phyloP scores from a whole-genome alignment of 2,329 filamentous ascomycete genomes.

The Diaporthe vaccinii region DNA sequence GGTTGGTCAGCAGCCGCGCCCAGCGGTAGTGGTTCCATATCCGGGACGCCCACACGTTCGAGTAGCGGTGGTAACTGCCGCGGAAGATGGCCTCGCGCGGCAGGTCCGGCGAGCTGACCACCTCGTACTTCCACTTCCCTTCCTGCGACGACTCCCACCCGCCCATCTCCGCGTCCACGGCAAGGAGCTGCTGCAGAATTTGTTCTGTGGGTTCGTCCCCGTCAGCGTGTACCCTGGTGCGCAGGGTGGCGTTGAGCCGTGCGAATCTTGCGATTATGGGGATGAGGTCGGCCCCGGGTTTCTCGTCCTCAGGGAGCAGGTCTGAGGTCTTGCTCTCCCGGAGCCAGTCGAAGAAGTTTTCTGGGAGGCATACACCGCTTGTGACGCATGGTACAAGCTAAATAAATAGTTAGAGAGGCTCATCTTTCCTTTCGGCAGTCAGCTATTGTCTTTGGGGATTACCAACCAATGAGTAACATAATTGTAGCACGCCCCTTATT shows the following conservation, averaged over 20 bases:
- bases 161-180: conserved; percentile 56
- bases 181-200: conserved; percentile 55
- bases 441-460: conserved; percentile 39
- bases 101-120: conserved; percentile 49
- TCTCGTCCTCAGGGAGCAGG: conserved; percentile 53
- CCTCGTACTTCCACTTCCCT: conserved; percentile 55
- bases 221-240: conserved; percentile 54
- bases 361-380: conserved; percentile 55
- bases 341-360: conserved; percentile 58
- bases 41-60: conserved; percentile 65
- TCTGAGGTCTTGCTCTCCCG: conserved; percentile 33
- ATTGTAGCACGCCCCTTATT: conserved; percentile 65
- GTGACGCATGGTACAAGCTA: conserved; percentile 62
- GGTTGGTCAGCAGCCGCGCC: conserved; percentile 66
- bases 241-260: conserved; percentile 54
- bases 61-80: conserved; percentile 68
- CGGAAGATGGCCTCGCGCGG: conserved; percentile 62
- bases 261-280: conserved; percentile 56
- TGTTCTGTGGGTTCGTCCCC: conserved; percentile 51
- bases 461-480: conserved; percentile 68
- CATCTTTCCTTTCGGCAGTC: conserved; percentile 1
- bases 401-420: conserved; percentile 12
- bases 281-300: conserved; percentile 56
- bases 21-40: conserved; percentile 73
- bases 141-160: conserved; percentile 54